Evolutionary conservation across 225 moss, liverwort and hornwort species (phyloP).

Genomic region (Physcomitrellopsis africana): DNA sequence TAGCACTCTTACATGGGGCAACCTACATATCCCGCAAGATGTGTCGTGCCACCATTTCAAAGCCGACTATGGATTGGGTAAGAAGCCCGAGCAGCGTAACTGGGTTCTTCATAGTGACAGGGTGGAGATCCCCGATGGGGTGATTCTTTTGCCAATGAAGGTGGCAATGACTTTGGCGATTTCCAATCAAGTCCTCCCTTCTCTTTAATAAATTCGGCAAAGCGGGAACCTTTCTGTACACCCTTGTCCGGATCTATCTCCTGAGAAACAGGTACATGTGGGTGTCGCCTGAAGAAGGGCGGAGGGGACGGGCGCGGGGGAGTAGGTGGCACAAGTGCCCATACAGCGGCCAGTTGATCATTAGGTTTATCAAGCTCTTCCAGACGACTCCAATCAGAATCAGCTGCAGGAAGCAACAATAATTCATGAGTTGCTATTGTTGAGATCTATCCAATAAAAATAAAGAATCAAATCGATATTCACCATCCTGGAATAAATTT

Average conservation of each 20-base stretch:
- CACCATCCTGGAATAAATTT: background rate
- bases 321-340: constrained; percentile 95
- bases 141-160: constrained; percentile 11
- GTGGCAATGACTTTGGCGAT: constrained; percentile 48
- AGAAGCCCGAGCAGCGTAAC: constrained; percentile 46
- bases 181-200: constrained; percentile 61
- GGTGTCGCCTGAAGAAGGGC: constrained; percentile 39
- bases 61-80: constrained; percentile 60
- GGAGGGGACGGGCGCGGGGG: constrained; percentile 76
- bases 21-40: constrained; percentile 4
- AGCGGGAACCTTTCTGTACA: constrained; percentile 69
- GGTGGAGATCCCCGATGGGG: constrained; percentile 37
- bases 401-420: constrained; percentile 41
- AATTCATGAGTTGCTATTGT: background rate
- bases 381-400: constrained; percentile 65
- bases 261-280: constrained; percentile 38
- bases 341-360: constrained; percentile 84
- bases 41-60: constrained; percentile 21
- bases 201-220: constrained; percentile 75
- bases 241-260: constrained; percentile 48
- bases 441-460: background rate
- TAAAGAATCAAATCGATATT: constrained; percentile 9
- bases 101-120: constrained; percentile 46
- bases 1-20: background rate
- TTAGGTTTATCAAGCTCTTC: constrained; percentile 83